Evolutionary conservation across 208 protist genomes (phyloP), one percentile per base, ranked within the genome.

Genomic region (Wallacemonas sp.): DNA sequence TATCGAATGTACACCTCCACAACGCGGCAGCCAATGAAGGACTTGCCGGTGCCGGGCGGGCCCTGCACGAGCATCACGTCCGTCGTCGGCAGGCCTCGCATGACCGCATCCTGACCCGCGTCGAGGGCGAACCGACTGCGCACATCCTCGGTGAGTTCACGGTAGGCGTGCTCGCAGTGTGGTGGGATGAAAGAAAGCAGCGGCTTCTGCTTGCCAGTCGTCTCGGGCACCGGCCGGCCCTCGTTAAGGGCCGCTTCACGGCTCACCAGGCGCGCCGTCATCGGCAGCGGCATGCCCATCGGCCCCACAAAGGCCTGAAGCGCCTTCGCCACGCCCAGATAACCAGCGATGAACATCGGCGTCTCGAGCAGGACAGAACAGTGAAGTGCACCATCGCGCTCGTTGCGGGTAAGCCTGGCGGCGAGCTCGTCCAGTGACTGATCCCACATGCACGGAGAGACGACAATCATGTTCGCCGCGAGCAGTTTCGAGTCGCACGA

Each of bases 41-140:
- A 97, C 79, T 98, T 98, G n/a, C 96, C 96, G 2, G 96, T 98
- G 43, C 96, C 96, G 2, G 96, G 96, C 0, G 96, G 96, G 3
- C 96, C 96, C 54, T 98, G 96, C 34, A 97, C 90, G 17, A 98
- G 80, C 58, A 95, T 68, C 73, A 98, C 66, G 49, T 85, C 74
- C 24, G 76, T 76, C 9, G 71, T 76, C 2, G 87, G 82, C 63
- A 97, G 81, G 24, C 69, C 71, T 0, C 69, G 68, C 76, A 97
- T 87, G 5, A 87, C 88, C 21, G 79, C 71, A 21, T 86, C 76
- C 56, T 97, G 92, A 0, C 92, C 92, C 29, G 82, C 76, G 55
- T 97, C 92, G 17, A 95, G 67, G 0, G 64, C 30, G 72, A 87
- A 95, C 34, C 70, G 69, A 24, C 67, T 70, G 34, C 73, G 83